phyloP scores from a whole-genome alignment of 208 protist species.

The Leishmania tarentolae region DNA sequence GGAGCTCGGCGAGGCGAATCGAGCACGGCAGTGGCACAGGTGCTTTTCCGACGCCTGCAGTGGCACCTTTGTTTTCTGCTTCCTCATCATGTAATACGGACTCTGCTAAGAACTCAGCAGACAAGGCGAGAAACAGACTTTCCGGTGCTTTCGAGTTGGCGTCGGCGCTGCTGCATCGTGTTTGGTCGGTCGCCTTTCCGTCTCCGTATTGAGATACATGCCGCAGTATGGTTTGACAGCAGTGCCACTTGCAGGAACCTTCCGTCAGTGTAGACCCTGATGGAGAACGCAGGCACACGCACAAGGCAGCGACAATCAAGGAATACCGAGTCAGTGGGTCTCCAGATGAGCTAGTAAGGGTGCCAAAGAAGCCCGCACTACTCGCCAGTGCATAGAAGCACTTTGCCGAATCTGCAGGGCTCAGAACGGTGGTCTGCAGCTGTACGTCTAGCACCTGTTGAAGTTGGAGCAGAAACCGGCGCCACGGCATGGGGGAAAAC shows the following conservation, averaged over 20 bases:
- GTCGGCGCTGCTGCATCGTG: not conserved
- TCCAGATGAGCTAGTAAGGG: too few species aligned
- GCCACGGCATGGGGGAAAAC: conserved; percentile 14
- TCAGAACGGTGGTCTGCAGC: conserved; percentile 3
- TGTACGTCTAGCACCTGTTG: conserved; percentile 26
- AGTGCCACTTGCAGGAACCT: conserved; percentile 10
- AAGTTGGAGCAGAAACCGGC: conserved; percentile 27
- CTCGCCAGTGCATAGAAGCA: conserved; percentile 22
- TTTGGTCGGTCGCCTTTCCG: conserved; percentile 3
- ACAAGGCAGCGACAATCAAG: conserved; percentile 19
- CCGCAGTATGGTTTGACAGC: conserved; percentile 17
- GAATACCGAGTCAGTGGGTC: conserved; percentile 13
- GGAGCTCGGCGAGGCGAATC: conserved; percentile 11
- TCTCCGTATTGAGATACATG: conserved; percentile 19
- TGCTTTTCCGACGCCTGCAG: not conserved
- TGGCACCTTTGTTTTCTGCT: not conserved
- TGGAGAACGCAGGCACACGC: conserved; percentile 10
- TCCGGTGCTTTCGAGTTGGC: not conserved
- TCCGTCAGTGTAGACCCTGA: not conserved
- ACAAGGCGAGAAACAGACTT: conserved; percentile 10
- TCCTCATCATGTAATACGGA: not conserved
- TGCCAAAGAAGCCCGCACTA: conserved; percentile 5
- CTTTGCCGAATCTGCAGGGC: conserved; percentile 14
- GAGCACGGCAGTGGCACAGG: not conserved
- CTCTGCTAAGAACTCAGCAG: not conserved